Base-by-base conservation (phyloP, 257 asterid species). In the Fraxinus cuspidata region DNA sequence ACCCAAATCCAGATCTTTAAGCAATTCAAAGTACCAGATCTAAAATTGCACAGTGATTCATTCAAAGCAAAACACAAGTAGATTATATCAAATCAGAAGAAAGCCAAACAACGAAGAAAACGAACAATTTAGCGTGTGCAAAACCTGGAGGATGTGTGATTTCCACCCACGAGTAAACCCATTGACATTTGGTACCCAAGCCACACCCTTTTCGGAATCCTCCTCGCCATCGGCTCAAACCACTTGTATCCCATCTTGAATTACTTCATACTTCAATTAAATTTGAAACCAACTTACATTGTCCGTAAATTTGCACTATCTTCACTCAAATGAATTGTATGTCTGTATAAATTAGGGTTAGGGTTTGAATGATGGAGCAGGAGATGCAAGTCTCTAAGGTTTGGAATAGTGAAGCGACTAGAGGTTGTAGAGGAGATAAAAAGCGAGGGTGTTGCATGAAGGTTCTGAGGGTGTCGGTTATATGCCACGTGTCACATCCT, bases 71-170 rank as follows among this genome's bases (percentile, higher is more conserved):
- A 12, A 42, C 51, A 42, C 51, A 3, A 12, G 51, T 42, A 42
- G 51, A 40, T 42, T 42, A 42, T 42, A 42, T 42, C 18, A 42
- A 42, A 42, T 42, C 51, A 42, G 68, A 25, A 60, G 0, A 47
- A 76, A 84, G 82, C 72, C 74, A 74, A 86, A 60, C 21, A 70
- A 65, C 32, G 34, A 18, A 51, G 42, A 51, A 60, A 42, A 15
- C 53, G 2, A 78, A 73, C 27, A 64, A 76, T 53, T 81, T 87
- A 87, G 80, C 90, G 90, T 78, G 90, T 76, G 69, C 88, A 84
- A 84, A 87, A 87, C 84, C 90, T 87, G 88, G 88, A 87, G 0
- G 90, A 84, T 27, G 90, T 87, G 90, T 87, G 90, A 84, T 87
- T 87, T 31, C 88, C 90, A 84, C 90, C 90, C 90, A 87, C 83